Conservation (phyloP, 768 basidiomycete species). For the Podaxis carcinomalis region DNA sequence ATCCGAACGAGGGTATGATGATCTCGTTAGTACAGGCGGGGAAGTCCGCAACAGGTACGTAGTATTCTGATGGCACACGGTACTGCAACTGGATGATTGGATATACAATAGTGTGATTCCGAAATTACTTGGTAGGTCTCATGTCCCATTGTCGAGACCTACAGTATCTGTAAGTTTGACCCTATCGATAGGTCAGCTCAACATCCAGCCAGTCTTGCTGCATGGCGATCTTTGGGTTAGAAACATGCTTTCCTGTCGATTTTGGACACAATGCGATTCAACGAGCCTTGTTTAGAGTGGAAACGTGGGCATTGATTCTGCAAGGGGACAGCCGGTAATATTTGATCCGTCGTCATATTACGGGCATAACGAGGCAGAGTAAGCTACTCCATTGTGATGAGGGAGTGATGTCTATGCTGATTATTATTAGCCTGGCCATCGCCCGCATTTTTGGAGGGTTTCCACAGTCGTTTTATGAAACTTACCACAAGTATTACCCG, state of each 20-base stretch:
- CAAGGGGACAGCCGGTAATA: slow-evolving; percentile 57
- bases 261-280: slow-evolving; percentile 1
- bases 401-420: neutral
- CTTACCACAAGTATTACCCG: slow-evolving; percentile 59
- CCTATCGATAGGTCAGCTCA: slow-evolving; percentile 35
- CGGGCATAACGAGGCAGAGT: slow-evolving; percentile 84
- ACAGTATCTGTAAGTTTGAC: neutral
- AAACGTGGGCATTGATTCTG: slow-evolving; percentile 58
- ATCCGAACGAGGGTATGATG: slow-evolving; percentile 35
- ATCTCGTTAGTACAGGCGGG: slow-evolving; percentile 13
- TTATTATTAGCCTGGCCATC: slow-evolving; percentile 55
- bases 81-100: neutral
- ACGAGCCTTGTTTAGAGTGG: slow-evolving; percentile 47
- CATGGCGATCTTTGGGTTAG: slow-evolving; percentile 83
- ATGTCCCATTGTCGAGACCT: neutral
- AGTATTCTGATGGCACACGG: slow-evolving; percentile 7
- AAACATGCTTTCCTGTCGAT: slow-evolving; percentile 16
- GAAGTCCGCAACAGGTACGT: slow-evolving; percentile 29
- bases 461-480: slow-evolving; percentile 54
- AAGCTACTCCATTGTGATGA: slow-evolving; percentile 18
- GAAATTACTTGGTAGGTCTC: slow-evolving; percentile 45
- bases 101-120: slow-evolving; percentile 58
- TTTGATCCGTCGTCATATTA: slow-evolving; percentile 79
- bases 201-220: slow-evolving; percentile 61
- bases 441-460: slow-evolving; percentile 81